Conservation (phyloP, 106 monocot species). For the Platanthera guangdongensis region DNA sequence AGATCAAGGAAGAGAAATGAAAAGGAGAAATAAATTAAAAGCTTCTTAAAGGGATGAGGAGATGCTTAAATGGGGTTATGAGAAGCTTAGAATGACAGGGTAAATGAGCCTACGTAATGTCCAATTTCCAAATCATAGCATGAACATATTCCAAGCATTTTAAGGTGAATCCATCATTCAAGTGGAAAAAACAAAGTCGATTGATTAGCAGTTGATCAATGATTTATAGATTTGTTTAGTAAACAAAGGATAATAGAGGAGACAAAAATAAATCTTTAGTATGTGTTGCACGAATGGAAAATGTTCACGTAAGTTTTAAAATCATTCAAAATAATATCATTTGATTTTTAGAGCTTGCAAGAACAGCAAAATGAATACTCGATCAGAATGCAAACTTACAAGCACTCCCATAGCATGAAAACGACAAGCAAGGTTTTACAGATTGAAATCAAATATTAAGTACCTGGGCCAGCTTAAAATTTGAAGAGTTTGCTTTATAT, state of each 20-base stretch:
- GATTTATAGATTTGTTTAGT: no score
- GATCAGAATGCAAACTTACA: background rate
- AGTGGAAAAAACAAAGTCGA: no score
- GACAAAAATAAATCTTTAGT: no score
- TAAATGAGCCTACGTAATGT: background rate
- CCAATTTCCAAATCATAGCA: background rate
- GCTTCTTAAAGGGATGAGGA: background rate
- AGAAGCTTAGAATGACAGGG: background rate
- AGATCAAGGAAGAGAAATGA: background rate
- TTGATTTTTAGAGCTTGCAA: background rate
- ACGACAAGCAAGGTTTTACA: background rate
- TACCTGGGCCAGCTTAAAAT: constrained; percentile 99
- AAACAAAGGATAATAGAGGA: no score
- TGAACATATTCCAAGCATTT: background rate
- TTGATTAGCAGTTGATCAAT: no score
- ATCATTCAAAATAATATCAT: background rate
- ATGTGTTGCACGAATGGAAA: background rate
- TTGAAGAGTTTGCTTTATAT: constrained; percentile 78
- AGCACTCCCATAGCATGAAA: background rate
- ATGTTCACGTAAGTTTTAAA: background rate
- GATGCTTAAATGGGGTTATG: background rate
- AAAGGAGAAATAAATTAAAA: background rate
- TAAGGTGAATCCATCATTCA: background rate
- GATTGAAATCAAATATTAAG: constrained; percentile 1
- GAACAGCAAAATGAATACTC: background rate